phyloP scores from a whole-genome alignment of 768 basidiomycete species.

The Leccinum broughii region DNA sequence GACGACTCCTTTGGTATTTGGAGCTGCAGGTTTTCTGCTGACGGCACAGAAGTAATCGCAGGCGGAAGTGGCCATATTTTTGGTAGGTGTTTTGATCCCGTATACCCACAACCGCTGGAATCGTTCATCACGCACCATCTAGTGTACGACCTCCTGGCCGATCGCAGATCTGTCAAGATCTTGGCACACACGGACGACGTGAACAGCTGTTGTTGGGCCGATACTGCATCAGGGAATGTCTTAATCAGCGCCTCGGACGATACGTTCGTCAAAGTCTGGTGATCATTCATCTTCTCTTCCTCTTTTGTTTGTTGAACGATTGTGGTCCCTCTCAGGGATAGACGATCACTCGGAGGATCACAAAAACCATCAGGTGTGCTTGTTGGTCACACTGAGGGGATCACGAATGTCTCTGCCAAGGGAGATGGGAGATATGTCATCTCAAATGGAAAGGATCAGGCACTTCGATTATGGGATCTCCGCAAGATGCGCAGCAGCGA shows the following conservation, averaged over 20 bases:
- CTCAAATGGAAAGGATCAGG: constrained; percentile 96
- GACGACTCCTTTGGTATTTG: constrained; percentile 73
- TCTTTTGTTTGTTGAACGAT: neutral
- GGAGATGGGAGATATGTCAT: constrained; percentile 96
- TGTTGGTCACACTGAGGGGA: constrained; percentile 94
- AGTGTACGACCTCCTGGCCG: constrained; percentile 91
- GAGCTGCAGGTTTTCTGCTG: constrained; percentile 95
- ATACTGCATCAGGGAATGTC: constrained; percentile 88
- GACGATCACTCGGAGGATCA: constrained; percentile 46
- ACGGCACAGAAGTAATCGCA: constrained; percentile 93
- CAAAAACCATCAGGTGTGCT: constrained; percentile 88
- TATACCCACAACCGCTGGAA: neutral
- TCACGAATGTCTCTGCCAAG: constrained; percentile 93
- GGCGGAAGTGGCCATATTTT: constrained; percentile 85
- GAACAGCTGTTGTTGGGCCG: constrained; percentile 96
- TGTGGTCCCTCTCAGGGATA: constrained; percentile 41
- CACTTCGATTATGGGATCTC: constrained; percentile 88
- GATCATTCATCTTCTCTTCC: constrained; percentile 16
- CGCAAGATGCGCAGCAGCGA: constrained; percentile 83
- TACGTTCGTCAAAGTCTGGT: constrained; percentile 95
- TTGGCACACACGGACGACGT: constrained; percentile 88
- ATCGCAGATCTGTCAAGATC: constrained; percentile 80
- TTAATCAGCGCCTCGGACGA: constrained; percentile 96
- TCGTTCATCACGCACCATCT: constrained; percentile 7
- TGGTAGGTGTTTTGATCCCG: constrained; percentile 40